Percentiles rank a stretch among this genome's conserved stretches.
These are phyloP conservation scores for Pontederia crassipes DNA, from an alignment of 176 grass and related monocot genomes.

Conservation along the genomic window DNA sequence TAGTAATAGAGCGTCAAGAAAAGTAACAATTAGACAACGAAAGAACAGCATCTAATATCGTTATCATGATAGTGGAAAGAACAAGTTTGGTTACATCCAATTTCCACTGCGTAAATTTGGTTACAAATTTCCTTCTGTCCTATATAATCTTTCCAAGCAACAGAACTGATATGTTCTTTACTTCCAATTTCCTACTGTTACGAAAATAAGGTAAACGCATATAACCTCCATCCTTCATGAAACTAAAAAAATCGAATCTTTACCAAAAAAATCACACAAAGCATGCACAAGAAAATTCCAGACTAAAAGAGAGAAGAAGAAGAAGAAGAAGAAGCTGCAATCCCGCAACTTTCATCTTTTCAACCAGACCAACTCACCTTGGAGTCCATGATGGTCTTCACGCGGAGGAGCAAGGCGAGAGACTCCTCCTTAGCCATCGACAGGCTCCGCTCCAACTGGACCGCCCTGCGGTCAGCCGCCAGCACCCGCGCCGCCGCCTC, in stretches of 20 bases:
- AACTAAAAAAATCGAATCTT: too few relatives aligned
- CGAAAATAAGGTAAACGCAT: too few relatives aligned
- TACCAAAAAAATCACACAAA: too few relatives aligned
- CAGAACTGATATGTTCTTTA: too few relatives aligned
- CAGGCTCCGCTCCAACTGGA: constrained; percentile 19
- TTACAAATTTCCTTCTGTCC: too few relatives aligned
- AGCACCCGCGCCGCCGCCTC: constrained; percentile 81
- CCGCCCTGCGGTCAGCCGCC: constrained; percentile 46
- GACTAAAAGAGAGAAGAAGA: background rate
- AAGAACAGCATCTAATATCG: too few relatives aligned
- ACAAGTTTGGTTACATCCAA: too few relatives aligned
- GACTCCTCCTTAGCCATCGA: constrained; percentile 37
- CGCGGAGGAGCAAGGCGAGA: constrained; percentile 32
- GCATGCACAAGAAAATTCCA: background rate
- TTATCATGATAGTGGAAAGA: too few relatives aligned
- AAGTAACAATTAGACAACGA: background rate
- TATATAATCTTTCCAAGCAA: too few relatives aligned
- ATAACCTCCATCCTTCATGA: too few relatives aligned
- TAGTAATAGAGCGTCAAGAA: background rate
- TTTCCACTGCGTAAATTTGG: too few relatives aligned
- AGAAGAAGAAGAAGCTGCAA: background rate
- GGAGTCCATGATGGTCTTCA: constrained; percentile 46
- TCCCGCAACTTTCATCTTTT: constrained; percentile 1
- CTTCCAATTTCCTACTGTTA: too few relatives aligned
- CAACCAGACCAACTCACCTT: constrained; percentile 13